Base-by-base conservation (phyloP, 768 basidiomycete genomes). In the Trametes punicea region DNA sequence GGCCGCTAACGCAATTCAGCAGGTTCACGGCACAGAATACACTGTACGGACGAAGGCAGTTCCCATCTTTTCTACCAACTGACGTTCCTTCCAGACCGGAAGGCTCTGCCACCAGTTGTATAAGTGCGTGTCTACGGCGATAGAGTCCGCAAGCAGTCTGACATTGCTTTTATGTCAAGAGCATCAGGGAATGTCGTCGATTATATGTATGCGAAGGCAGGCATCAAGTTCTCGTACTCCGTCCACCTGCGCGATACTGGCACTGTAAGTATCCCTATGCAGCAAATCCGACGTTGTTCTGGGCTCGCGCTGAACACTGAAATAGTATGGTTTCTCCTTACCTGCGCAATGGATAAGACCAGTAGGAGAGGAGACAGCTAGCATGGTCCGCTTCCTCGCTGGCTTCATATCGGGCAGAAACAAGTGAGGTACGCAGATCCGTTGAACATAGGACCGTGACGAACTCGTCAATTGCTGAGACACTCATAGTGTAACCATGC, bases 341-440 rank as follows among this genome's bases (percentile, higher is more conserved):
- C 91, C 91, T 0, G 71, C 83, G 0, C 72, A 73, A 46, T 83
- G 81, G 80, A 92, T 94, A 60, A 74, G 86, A 6, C 87, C 90
- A 0, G 84, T 88, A 2, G 90, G 88, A 1, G 87, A 90, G 69
- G 92, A 94, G 71, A 83, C 84, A 4, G 74, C 75, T 16, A 77
- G 73, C 23, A 81, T 91, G 72, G 62, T 93, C 26, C 71, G 78
- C 21, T 89, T 85, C 62, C 71, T 94, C 6, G 81, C 84, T 1
- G 73, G 77, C 40, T 93, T 92, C 66, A 83, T 92, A 47, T 63
- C 67, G 23, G 71, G 72, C 31, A 26, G 41, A 21, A 50, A 46
- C 51, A 56, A 53, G 46, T 60, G 48, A 56, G 45, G 62, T 61
- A 44, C 31, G 57, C 23, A 15, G 27, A 27, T 4, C 26, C 49